These are phyloP conservation scores for Aspergillus puulaauensis DNA, from an alignment of 2,329 filamentous ascomycete genomes.

Conservation along the genomic window DNA sequence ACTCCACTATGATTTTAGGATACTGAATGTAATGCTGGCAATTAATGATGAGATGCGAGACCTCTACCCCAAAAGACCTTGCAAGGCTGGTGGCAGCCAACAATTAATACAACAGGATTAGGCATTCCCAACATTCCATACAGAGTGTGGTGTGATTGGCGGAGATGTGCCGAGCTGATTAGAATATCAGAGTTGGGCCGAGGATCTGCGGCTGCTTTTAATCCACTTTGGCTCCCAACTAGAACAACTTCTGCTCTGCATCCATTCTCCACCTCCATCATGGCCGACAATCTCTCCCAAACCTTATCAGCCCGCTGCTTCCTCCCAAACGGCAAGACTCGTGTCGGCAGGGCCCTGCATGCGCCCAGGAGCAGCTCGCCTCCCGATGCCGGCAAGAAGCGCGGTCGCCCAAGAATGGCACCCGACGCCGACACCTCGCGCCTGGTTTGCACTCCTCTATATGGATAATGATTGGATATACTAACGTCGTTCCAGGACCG, in stretches of 20 bases:
- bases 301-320: slow-evolving; percentile 1
- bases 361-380: too few relatives aligned
- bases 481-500: slow-evolving; percentile 40
- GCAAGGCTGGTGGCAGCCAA: too few relatives aligned
- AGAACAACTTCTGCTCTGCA: neutral
- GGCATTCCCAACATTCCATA: too few relatives aligned
- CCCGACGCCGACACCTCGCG: neutral
- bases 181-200: neutral
- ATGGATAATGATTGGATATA: neutral
- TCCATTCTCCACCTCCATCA: neutral
- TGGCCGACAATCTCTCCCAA: neutral
- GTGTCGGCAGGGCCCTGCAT: neutral
- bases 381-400: neutral
- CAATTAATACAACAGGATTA: too few relatives aligned
- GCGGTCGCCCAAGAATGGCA: neutral
- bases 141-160: too few relatives aligned
- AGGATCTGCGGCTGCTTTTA: neutral
- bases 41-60: too few relatives aligned
- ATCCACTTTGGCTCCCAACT: neutral
- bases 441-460: neutral
- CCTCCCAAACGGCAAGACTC: neutral
- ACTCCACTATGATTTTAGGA: too few relatives aligned
- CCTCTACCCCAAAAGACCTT: too few relatives aligned
- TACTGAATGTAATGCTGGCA: too few relatives aligned
- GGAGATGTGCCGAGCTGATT: neutral